Conservation (phyloP, 331 rosid genomes). For the Malus hybrid region DNA sequence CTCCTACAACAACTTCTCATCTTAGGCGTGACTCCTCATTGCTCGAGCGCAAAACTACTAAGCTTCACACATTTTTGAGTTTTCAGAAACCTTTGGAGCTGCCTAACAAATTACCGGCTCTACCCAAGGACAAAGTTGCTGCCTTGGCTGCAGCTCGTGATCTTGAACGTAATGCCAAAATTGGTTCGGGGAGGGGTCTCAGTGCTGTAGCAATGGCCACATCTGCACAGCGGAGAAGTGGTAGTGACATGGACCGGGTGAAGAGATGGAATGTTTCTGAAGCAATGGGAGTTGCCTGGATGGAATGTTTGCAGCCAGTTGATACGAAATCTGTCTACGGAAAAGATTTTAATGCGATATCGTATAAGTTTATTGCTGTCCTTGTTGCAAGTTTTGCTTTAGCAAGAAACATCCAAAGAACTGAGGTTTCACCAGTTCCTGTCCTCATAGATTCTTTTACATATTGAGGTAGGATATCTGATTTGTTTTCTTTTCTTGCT, state of each 20-base stretch:
- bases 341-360: conserved; percentile 87
- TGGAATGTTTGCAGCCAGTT: conserved; percentile 95
- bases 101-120: conserved; percentile 46
- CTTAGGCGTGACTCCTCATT: conserved; percentile 84
- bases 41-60: conserved; percentile 71
- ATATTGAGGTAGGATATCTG: conserved; percentile 18
- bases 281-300: conserved; percentile 99
- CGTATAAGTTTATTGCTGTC: conserved; percentile 87
- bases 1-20: conserved; percentile 44
- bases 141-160: conserved; percentile 96
- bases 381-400: conserved; percentile 96
- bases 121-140: conserved; percentile 91
- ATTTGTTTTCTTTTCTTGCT: conserved; percentile 19
- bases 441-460: conserved; percentile 15
- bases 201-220: conserved; percentile 99
- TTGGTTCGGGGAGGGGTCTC: conserved; percentile 98
- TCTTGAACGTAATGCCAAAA: conserved; percentile 69
- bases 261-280: conserved; percentile 83
- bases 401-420: conserved; percentile 93
- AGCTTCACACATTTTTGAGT: conserved; percentile 88
- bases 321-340: conserved; percentile 90
- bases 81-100: conserved; percentile 74
- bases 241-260: conserved; percentile 83
- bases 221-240: conserved; percentile 82
- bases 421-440: conserved; percentile 63